These are phyloP conservation scores for Serendipita vermifera DNA, from an alignment of 768 basidiomycete genomes.

Conservation along the genomic window DNA sequence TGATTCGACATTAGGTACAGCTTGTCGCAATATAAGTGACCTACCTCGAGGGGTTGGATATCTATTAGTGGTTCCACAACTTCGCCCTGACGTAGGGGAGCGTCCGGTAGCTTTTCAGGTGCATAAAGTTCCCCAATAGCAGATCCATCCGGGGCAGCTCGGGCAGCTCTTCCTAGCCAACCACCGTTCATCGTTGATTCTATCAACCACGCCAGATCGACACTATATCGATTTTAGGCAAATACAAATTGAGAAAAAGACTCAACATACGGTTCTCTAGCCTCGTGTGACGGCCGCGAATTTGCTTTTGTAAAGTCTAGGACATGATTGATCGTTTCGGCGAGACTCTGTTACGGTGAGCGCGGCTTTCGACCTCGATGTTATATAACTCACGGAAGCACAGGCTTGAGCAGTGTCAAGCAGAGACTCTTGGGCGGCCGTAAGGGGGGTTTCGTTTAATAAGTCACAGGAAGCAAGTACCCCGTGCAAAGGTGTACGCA, in stretches of 20 bases:
- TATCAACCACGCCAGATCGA: slow-evolving; percentile 67
- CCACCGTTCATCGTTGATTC: slow-evolving; percentile 88
- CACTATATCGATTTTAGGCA: slow-evolving; percentile 25
- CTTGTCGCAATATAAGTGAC: slow-evolving; percentile 18
- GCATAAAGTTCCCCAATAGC: slow-evolving; percentile 83
- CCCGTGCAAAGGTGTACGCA: slow-evolving; percentile 73
- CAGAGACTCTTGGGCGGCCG: neutral
- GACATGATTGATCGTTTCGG: slow-evolving; percentile 95
- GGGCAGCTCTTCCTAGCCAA: slow-evolving; percentile 84
- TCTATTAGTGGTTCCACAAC: slow-evolving; percentile 82
- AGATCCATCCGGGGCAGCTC: slow-evolving; percentile 55
- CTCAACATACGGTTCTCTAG: slow-evolving; percentile 36
- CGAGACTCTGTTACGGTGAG: slow-evolving; percentile 89
- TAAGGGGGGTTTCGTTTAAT: slow-evolving; percentile 11
- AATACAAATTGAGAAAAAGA: neutral
- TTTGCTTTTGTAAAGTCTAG: slow-evolving; percentile 75
- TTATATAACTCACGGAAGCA: slow-evolving; percentile 87
- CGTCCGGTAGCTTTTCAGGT: no score
- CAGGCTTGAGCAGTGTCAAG: slow-evolving; percentile 3
- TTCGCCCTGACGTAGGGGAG: slow-evolving; percentile 28
- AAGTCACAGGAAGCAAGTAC: slow-evolving; percentile 28
- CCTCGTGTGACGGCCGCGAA: slow-evolving; percentile 68
- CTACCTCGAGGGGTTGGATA: slow-evolving; percentile 60
- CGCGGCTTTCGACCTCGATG: slow-evolving; percentile 68
- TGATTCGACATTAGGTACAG: slow-evolving; percentile 20